Evolutionary conservation across 208 protist genomes (phyloP).

Genomic region (Endotrypanum monterogeii): DNA sequence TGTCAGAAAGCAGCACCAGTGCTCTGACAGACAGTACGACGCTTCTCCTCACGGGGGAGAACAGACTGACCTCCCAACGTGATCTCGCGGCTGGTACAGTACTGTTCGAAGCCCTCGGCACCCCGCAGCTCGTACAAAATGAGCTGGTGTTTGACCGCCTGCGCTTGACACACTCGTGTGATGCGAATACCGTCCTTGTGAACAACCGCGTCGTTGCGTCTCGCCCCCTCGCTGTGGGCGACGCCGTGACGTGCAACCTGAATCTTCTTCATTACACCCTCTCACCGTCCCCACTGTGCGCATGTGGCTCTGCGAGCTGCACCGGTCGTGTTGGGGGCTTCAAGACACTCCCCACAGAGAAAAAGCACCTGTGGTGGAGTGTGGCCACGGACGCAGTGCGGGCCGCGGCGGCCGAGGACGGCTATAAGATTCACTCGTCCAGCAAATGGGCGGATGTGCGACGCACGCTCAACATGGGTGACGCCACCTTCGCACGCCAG

Average conservation of each 20-base stretch:
- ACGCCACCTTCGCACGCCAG: constrained; percentile 57
- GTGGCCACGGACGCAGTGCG: constrained; percentile 42
- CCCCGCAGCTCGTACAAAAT: constrained; percentile 34
- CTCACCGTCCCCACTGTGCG: constrained; percentile 42
- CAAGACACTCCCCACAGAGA: constrained; percentile 29
- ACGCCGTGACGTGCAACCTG: constrained; percentile 72
- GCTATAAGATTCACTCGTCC: constrained; percentile 41
- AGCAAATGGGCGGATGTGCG: constrained; percentile 48
- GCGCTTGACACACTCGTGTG: constrained; percentile 71
- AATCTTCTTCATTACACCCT: constrained; percentile 59
- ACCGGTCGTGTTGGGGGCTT: constrained; percentile 48
- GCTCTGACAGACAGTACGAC: constrained; percentile 31
- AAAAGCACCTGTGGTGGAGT: constrained; percentile 47
- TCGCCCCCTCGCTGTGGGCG: constrained; percentile 53
- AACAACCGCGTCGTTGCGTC: constrained; percentile 61
- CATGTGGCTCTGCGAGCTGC: constrained; percentile 51
- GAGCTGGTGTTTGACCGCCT: constrained; percentile 51
- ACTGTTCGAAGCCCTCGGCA: constrained; percentile 38
- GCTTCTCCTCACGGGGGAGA: constrained; percentile 40
- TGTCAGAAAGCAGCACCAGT: constrained; percentile 32
- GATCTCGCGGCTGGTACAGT: constrained; percentile 64
- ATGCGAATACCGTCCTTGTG: constrained; percentile 71
- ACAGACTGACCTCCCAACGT: constrained; percentile 52
- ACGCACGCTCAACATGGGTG: constrained; percentile 44
- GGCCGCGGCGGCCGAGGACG: constrained; percentile 41